A percentile compares a stretch with the other conserved stretches of the same genome.
Evolutionary conservation across 2,329 filamentous ascomycete species (phyloP).

Genomic region (Diaporthe ampelina): DNA sequence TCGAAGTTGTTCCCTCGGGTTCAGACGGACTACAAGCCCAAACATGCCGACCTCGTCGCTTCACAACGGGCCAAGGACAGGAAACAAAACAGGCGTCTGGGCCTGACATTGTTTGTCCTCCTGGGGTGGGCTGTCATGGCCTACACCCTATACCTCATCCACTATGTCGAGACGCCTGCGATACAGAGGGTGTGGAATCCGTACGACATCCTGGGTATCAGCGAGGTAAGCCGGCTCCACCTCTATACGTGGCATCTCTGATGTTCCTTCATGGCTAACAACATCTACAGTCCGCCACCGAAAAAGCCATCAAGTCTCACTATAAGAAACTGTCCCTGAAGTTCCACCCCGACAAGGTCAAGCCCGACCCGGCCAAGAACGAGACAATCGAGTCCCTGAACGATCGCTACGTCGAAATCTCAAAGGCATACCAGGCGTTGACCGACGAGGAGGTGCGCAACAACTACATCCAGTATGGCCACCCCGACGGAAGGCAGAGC

Average conservation of each 20-base stretch:
- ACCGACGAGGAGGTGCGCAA: conserved; percentile 98
- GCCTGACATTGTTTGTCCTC: conserved; percentile 82
- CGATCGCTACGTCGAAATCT: conserved; percentile 91
- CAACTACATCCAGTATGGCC: conserved; percentile 95
- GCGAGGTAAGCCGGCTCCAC: conserved; percentile 70
- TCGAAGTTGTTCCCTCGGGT: conserved; percentile 87
- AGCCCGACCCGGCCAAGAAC: conserved; percentile 87
- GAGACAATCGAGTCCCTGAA: conserved; percentile 89
- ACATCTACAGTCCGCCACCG: conserved; percentile 76
- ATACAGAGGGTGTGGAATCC: conserved; percentile 92
- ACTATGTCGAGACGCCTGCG: conserved; percentile 76
- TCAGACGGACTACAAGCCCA: conserved; percentile 82
- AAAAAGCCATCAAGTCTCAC: conserved; percentile 92
- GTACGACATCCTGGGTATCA: conserved; percentile 91
- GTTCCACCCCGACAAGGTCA: conserved; percentile 93
- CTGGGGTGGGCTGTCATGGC: conserved; percentile 87
- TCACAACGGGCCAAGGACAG: conserved; percentile 87
- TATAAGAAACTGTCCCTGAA: conserved; percentile 90
- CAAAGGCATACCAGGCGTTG: conserved; percentile 97
- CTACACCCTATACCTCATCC: conserved; percentile 92
- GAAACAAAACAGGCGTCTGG: conserved; percentile 89
- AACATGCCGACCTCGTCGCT: conserved; percentile 87
- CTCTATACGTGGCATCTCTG: conserved; percentile 31
- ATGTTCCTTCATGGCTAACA: conserved; percentile 36
- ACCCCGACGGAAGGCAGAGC: conserved; percentile 98